Evolutionary conservation across 257 asterid species (phyloP).

Genomic region (Penstemon davidsonii): DNA sequence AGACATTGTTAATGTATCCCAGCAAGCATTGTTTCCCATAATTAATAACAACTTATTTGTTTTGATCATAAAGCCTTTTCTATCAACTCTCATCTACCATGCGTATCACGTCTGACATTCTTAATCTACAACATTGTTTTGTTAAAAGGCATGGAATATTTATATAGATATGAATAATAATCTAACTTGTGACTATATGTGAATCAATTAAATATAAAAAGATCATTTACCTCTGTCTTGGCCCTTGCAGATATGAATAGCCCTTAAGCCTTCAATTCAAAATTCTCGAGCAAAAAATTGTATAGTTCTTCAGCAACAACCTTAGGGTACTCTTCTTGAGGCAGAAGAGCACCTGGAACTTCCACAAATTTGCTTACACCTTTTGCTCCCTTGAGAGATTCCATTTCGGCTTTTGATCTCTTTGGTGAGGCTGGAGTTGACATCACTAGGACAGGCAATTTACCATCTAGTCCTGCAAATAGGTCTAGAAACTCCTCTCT

Average conservation of each 20-base stretch:
- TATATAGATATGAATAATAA: conserved; percentile 13
- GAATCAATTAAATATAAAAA: conserved; percentile 5
- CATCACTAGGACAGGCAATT: conserved; percentile 65
- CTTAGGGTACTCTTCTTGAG: conserved; percentile 91
- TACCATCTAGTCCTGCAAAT: conserved; percentile 63
- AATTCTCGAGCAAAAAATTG: conserved; percentile 59
- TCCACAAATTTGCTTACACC: conserved; percentile 72
- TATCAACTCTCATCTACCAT: background rate
- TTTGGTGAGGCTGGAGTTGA: conserved; percentile 65
- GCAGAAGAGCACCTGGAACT: conserved; percentile 87
- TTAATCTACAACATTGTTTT: conserved; percentile 8
- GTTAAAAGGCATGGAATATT: conserved; percentile 2
- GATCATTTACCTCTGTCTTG: conserved; percentile 34
- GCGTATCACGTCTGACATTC: conserved; percentile 4
- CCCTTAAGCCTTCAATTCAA: conserved; percentile 35
- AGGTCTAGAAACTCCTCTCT: conserved; percentile 78
- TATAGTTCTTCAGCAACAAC: conserved; percentile 72
- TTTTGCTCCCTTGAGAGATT: conserved; percentile 80
- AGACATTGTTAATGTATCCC: background rate
- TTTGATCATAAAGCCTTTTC: background rate
- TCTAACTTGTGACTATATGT: background rate
- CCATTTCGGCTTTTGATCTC: conserved; percentile 98
- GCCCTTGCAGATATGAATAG: background rate
- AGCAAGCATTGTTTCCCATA: background rate
- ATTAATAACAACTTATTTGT: background rate